Conservation (phyloP, 768 basidiomycete genomes). For the Amyloporia xantha region DNA sequence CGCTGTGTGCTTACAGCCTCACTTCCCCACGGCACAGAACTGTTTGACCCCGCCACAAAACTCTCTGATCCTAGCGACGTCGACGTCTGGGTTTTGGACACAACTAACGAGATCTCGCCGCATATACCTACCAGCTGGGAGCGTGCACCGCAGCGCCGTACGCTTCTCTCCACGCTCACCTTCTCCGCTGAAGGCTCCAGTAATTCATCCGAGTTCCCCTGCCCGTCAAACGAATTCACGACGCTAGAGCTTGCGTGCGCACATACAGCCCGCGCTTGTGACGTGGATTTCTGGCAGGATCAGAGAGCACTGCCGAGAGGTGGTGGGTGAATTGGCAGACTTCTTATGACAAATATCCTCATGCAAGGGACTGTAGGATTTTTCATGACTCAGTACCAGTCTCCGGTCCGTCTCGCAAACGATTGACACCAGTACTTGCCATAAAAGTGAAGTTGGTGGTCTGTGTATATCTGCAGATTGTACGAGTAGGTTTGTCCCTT, state of each 20-base stretch:
- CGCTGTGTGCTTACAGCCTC: slow-evolving; percentile 7
- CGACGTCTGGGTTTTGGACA: slow-evolving; percentile 13
- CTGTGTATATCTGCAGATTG: too few species aligned
- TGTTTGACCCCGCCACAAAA: slow-evolving; percentile 1
- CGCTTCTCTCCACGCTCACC: slow-evolving; percentile 8
- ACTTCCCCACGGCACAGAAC: not conserved
- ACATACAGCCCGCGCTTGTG: not conserved
- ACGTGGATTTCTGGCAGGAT: slow-evolving; percentile 13
- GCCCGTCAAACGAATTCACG: slow-evolving; percentile 8
- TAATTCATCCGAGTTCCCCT: slow-evolving; percentile 7
- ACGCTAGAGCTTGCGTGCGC: slow-evolving; percentile 11
- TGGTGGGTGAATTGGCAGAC: slow-evolving; percentile 3
- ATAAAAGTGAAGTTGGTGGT: too few species aligned
- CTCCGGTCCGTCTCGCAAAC: not conserved
- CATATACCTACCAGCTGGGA: not conserved
- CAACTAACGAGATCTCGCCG: slow-evolving; percentile 6
- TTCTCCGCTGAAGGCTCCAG: not conserved
- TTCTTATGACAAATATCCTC: not conserved
- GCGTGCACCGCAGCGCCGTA: slow-evolving; percentile 4
- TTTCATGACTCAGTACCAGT: not conserved
- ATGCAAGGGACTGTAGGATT: not conserved
- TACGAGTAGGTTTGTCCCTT: too few species aligned
- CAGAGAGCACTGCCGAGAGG: slow-evolving; percentile 2
- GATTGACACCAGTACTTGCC: too few species aligned
- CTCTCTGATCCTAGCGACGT: slow-evolving; percentile 1